These are phyloP conservation scores for Leucaena leucocephala DNA, from an alignment of 306 rosid species.

Conservation along the genomic window DNA sequence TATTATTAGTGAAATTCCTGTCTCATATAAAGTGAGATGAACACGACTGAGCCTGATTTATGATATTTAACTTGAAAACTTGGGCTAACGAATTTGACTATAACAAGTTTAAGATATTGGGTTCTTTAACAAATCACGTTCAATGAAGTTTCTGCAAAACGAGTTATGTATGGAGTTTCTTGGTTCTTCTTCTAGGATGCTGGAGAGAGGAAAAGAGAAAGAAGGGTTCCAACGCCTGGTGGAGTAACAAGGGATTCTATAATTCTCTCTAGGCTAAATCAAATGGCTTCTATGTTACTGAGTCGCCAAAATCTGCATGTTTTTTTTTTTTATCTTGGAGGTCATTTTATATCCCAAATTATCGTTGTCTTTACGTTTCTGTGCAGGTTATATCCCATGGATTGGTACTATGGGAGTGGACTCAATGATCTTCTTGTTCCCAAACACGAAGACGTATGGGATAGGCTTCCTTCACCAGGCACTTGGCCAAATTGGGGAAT, in stretches of 20 bases:
- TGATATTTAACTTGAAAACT: not conserved
- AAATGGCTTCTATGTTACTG: not conserved
- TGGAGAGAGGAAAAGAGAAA: not conserved
- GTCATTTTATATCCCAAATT: not conserved
- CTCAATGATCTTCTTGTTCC: constrained; percentile 57
- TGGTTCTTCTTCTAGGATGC: not conserved
- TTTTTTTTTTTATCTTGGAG: constrained; percentile 15
- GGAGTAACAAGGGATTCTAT: constrained; percentile 10
- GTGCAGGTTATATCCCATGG: constrained; percentile 63
- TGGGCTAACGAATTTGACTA: not conserved
- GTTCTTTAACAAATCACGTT: not conserved
- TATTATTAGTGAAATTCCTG: not conserved
- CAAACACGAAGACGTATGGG: constrained; percentile 47
- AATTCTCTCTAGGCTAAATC: constrained; percentile 8
- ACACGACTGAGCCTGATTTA: constrained; percentile 5
- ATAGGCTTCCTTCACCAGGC: constrained; percentile 64
- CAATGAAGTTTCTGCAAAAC: not conserved
- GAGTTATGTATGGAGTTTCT: constrained; percentile 5
- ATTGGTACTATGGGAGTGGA: constrained; percentile 56
- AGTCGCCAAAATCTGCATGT: constrained; percentile 5
- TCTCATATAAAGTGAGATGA: constrained; percentile 10
- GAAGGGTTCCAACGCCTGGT: not conserved
- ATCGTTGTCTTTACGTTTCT: constrained; percentile 24
- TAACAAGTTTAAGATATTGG: not conserved
- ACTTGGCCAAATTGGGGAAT: constrained; percentile 76